These are phyloP conservation scores for Dichotomocladium elegans DNA, from an alignment of 371 early-diverging fungal genomes.

Conservation along the genomic window DNA sequence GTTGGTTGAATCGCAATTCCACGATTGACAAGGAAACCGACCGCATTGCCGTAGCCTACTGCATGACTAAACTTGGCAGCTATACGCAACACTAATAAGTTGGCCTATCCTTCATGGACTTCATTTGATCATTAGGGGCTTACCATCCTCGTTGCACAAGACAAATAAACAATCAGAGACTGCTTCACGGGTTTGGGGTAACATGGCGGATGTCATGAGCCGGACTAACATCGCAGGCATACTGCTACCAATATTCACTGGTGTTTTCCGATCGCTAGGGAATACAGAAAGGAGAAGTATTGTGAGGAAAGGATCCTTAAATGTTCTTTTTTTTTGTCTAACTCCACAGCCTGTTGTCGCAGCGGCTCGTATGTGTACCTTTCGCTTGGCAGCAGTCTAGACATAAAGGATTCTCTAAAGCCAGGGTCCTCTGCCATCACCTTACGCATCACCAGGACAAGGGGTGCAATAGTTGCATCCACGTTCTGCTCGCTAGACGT, in stretches of 20 bases:
- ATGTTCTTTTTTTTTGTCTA: no score
- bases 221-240: slow-evolving; percentile 67
- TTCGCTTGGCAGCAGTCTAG: slow-evolving; percentile 54
- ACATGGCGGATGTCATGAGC: slow-evolving; percentile 67
- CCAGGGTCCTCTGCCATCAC: slow-evolving; percentile 46
- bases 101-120: no score
- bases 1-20: slow-evolving; percentile 51
- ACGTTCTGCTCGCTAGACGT: slow-evolving; percentile 16
- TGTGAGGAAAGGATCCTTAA: no score
- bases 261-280: slow-evolving; percentile 66
- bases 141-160: slow-evolving; percentile 79
- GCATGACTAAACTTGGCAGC: slow-evolving; percentile 57
- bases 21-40: slow-evolving; percentile 78
- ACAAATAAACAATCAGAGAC: slow-evolving; percentile 73
- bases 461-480: slow-evolving; percentile 66
- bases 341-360: no score
- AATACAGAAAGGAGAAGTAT: no score
- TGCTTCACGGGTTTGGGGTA: slow-evolving; percentile 62
- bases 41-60: slow-evolving; percentile 91
- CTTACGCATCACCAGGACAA: slow-evolving; percentile 50
- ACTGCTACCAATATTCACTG: slow-evolving; percentile 68
- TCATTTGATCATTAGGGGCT: no score
- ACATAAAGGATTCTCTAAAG: slow-evolving; percentile 31
- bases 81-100: not conserved
- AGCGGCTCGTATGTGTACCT: slow-evolving; percentile 53